Evolutionary conservation across 768 basidiomycete genomes (phyloP).

Genomic region (Ephemerocybe angulata): DNA sequence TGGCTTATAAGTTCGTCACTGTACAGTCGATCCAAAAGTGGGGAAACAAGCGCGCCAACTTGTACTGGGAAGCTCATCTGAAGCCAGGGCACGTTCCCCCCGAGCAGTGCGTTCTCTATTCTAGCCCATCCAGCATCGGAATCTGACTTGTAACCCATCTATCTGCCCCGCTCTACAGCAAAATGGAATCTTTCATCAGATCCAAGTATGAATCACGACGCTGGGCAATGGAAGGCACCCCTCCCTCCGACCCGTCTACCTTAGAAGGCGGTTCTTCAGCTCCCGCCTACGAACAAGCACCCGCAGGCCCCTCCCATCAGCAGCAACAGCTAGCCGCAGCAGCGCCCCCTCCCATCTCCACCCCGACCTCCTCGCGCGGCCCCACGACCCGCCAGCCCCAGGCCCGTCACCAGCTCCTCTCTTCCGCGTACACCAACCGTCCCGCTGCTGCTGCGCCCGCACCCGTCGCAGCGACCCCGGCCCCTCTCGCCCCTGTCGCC

Average conservation of each 20-base stretch:
- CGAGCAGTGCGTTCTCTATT: slow-evolving; percentile 71
- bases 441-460: slow-evolving; percentile 11
- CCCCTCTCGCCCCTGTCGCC: slow-evolving; percentile 25
- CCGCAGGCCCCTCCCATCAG: slow-evolving; percentile 21
- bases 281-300: slow-evolving; percentile 23
- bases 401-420: slow-evolving; percentile 53
- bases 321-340: slow-evolving; percentile 5
- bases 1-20: not conserved
- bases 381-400: slow-evolving; percentile 44
- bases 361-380: slow-evolving; percentile 26
- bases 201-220: slow-evolving; percentile 92
- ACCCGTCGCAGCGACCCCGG: slow-evolving; percentile 21
- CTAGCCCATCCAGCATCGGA: not conserved
- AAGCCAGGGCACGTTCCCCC: slow-evolving; percentile 88
- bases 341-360: slow-evolving; percentile 23
- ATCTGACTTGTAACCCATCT: not conserved
- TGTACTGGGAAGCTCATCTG: slow-evolving; percentile 97
- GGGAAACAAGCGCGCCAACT: slow-evolving; percentile 90
- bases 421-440: slow-evolving; percentile 30
- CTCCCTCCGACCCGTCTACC: slow-evolving; percentile 74
- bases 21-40: slow-evolving; percentile 80
- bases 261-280: slow-evolving; percentile 46
- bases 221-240: slow-evolving; percentile 92
- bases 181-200: slow-evolving; percentile 96
- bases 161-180: too few species aligned